Base-by-base conservation (phyloP, 805 yeast species). In the Candida incommunis region DNA sequence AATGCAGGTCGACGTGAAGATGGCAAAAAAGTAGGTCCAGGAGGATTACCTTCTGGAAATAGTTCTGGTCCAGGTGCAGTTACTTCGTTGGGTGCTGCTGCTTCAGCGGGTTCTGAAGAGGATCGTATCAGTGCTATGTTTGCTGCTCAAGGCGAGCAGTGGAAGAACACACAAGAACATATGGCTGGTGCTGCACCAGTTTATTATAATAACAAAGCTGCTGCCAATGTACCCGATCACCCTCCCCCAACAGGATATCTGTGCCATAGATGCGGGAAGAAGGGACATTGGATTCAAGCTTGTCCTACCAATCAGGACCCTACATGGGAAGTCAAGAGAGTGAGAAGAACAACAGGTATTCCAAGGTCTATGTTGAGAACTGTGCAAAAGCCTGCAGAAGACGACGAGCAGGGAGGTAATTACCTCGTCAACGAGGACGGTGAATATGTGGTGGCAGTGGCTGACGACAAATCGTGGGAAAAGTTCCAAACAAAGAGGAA, bases 241-340 rank as follows among this genome's bases (percentile, higher is more conserved):
- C 72, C 75, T 4, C 96, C 96, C 7, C 98, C 98, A 1, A 90
- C 95, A 4, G 95, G 95, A 1, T 92, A 92, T 56, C 82, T 90
- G 59, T 92, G 99, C 62, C 90, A 92, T 61, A 72, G 96, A 58
- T 92, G 99, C 67, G 97, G 97, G 43, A 85, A 83, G 23, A 84
- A 86, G 62, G 92, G 86, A 46, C 99, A 92, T 62, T 90, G 94
- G 87, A 90, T 92, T 48, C 83, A 82, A 58, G 85, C 87, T 55
- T 92, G 99, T 68, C 98, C 99, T 0, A 85, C 94, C 2, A 82
- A 84, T 56, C 78, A 76, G 40, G 97, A 90, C 63, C 96, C 96
- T 2, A 83, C 78, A 54, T 87, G 87, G 72, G 97, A 90, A 58
- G 95, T 95, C 18, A 85, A 84, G 57, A 72, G 94, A 49, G 82